Percentiles rank a stretch among this genome's conserved stretches.
phyloP scores from a whole-genome alignment of 1,284 basidiomycete genomes.

The Sporisorium graminicola region DNA sequence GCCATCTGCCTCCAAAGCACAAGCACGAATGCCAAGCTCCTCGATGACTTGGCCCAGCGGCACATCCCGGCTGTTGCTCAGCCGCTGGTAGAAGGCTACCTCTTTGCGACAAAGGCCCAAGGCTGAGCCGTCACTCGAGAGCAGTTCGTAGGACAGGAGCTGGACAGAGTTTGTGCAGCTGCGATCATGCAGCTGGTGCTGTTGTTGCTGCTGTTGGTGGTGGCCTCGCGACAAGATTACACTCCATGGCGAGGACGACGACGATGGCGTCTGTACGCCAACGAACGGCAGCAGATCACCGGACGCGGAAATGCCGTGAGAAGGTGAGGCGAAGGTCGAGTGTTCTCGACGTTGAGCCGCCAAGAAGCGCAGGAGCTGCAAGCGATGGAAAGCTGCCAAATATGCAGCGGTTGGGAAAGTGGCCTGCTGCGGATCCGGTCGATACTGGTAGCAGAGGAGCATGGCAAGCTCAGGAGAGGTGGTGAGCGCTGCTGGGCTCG shows the following conservation, averaged over 20 bases:
- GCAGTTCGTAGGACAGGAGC: constrained; percentile 42
- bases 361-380: constrained; percentile 46
- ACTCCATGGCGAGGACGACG: constrained; percentile 21
- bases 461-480: constrained; percentile 54
- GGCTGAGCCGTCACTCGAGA: constrained; percentile 20
- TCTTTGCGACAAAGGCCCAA: constrained; percentile 43
- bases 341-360: constrained; percentile 39
- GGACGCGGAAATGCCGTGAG: constrained; percentile 41
- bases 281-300: constrained; percentile 45
- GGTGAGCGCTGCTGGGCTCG: constrained; percentile 33
- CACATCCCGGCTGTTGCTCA: constrained; percentile 52
- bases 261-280: constrained; percentile 26
- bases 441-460: constrained; percentile 45
- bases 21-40: constrained; percentile 53
- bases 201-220: constrained; percentile 32
- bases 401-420: constrained; percentile 25
- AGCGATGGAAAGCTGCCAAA: constrained; percentile 36
- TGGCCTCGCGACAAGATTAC: constrained; percentile 28
- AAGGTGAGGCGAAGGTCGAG: constrained; percentile 40
- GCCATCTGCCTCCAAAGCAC: constrained; percentile 41
- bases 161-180: constrained; percentile 13
- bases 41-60: constrained; percentile 61
- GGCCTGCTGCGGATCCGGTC: background rate
- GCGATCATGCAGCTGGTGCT: constrained; percentile 15
- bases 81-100: constrained; percentile 55